These are phyloP conservation scores for Candida germanica DNA, from an alignment of 805 yeast species.

Conservation along the genomic window DNA sequence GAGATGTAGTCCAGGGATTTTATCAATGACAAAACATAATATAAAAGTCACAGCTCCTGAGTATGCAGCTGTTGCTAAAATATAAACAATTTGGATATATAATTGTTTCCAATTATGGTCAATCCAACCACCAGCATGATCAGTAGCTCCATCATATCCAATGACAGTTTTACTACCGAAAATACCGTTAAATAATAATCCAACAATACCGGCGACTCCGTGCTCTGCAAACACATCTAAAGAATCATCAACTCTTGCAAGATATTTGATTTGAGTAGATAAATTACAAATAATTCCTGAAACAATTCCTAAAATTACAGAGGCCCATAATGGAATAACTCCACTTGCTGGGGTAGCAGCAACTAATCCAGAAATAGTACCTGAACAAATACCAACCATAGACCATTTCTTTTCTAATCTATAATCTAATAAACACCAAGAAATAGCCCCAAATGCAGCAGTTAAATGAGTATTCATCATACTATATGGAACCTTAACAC, in stretches of 20 bases:
- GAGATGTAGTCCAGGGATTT: conserved; percentile 76
- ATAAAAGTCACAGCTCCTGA: conserved; percentile 72
- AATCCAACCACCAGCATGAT: conserved; percentile 89
- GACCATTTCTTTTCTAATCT: conserved; percentile 89
- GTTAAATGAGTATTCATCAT: conserved; percentile 88
- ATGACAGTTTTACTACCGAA: conserved; percentile 86
- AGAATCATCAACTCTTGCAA: conserved; percentile 83
- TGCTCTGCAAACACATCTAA: conserved; percentile 97
- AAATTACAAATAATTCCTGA: conserved; percentile 87
- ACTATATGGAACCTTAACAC: conserved; percentile 80
- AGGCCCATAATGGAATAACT: conserved; percentile 85
- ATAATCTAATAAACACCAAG: conserved; percentile 91
- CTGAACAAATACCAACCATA: conserved; percentile 92
- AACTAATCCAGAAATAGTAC: conserved; percentile 90
- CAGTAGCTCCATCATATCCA: conserved; percentile 85
- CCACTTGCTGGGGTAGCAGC: conserved; percentile 98
- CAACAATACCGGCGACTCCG: conserved; percentile 93
- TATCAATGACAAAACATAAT: conserved; percentile 68
- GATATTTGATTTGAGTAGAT: conserved; percentile 80
- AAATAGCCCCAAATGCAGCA: conserved; percentile 85
- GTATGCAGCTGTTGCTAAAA: conserved; percentile 72
- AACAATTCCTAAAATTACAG: conserved; percentile 76
- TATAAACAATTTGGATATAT: conserved; percentile 84
- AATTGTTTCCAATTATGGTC: conserved; percentile 87
- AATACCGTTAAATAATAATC: conserved; percentile 82